phyloP scores from a whole-genome alignment of 306 rosid species.

The Vicia villosa region DNA sequence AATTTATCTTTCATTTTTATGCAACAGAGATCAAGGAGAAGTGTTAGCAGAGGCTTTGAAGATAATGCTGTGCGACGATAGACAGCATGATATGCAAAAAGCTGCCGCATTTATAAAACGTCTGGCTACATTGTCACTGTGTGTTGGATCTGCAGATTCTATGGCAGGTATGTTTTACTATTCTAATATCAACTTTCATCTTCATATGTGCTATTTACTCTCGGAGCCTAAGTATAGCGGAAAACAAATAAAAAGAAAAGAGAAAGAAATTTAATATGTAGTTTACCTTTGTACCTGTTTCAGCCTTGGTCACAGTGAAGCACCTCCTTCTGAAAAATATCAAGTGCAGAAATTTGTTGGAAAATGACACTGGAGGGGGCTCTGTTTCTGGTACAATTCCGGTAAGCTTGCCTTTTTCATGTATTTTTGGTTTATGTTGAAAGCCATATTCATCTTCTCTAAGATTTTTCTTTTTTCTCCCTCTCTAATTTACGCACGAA shows the following conservation, averaged over 20 bases:
- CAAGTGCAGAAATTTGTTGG: constrained; percentile 92
- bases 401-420: constrained; percentile 50
- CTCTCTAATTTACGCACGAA: background rate
- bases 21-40: constrained; percentile 82
- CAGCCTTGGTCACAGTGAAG: constrained; percentile 87
- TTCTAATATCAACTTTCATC: constrained; percentile 11
- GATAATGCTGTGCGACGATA: constrained; percentile 92
- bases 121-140: constrained; percentile 70
- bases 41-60: constrained; percentile 92
- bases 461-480: background rate
- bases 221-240: background rate
- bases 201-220: background rate
- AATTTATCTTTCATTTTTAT: constrained; percentile 31
- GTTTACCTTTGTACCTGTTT: constrained; percentile 43
- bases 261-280: constrained; percentile 1
- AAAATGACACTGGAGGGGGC: constrained; percentile 96
- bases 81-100: constrained; percentile 99
- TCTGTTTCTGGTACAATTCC: constrained; percentile 77
- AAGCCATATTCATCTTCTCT: background rate
- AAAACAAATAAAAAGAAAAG: background rate
- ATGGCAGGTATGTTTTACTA: constrained; percentile 72
- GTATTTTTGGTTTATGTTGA: constrained; percentile 2
- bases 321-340: constrained; percentile 92
- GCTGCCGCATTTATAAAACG: constrained; percentile 96
- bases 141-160: constrained; percentile 83